A percentile compares a stretch with the other conserved stretches of the same genome.
Conservation (phyloP, 2,329 filamentous ascomycete species). For the Apiospora phragmitis region DNA sequence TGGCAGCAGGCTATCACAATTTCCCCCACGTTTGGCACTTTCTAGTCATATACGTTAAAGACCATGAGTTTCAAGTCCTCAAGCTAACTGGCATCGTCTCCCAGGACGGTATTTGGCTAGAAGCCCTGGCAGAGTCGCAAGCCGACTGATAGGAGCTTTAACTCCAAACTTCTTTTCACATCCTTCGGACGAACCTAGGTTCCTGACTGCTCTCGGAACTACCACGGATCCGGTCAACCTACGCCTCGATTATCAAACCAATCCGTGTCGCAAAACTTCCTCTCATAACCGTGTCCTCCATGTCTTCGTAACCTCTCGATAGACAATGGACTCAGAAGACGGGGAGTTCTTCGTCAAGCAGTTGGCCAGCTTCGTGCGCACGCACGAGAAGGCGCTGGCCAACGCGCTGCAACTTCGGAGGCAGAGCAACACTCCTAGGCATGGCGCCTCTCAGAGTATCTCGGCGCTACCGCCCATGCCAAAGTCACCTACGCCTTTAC, state of each 20-base stretch:
- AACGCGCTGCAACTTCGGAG: constrained; percentile 89
- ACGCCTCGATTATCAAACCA: constrained; percentile 1
- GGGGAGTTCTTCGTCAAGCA: constrained; percentile 92
- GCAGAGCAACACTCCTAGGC: constrained; percentile 62
- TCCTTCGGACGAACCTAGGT: constrained; percentile 2
- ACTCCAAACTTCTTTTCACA: not conserved
- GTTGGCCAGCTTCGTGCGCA: constrained; percentile 92
- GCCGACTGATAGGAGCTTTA: not conserved
- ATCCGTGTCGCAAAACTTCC: not conserved
- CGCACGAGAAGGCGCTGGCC: constrained; percentile 94
- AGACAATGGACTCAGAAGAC: constrained; percentile 87
- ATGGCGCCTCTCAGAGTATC: constrained; percentile 68
- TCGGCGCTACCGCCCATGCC: constrained; percentile 54
- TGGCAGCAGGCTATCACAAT: constrained; percentile 1
- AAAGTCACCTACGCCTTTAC: constrained; percentile 55
- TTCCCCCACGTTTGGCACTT: not conserved
- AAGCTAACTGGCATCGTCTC: not conserved
- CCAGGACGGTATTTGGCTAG: not conserved
- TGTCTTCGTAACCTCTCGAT: constrained; percentile 47
- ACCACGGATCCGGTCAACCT: not conserved
- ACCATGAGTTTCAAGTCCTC: not conserved
- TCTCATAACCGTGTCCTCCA: constrained; percentile 29
- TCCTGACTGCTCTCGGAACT: not conserved
- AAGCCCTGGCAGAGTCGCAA: not conserved
- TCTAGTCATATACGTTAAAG: constrained; percentile 2